phyloP scores from a whole-genome alignment of 2,329 filamentous ascomycete species.

The Pseudogymnoascus sp. region DNA sequence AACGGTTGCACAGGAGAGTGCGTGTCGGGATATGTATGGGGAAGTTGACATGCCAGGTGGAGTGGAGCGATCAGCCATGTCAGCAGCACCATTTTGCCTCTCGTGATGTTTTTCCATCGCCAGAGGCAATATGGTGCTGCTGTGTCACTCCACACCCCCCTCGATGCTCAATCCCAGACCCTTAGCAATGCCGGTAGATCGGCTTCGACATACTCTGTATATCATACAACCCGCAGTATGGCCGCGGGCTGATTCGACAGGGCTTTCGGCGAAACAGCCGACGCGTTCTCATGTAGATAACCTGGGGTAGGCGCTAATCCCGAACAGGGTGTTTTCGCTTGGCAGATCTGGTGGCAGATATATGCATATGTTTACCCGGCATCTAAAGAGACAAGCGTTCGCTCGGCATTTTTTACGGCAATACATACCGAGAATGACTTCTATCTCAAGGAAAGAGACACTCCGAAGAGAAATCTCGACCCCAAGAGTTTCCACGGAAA shows the following conservation, averaged over 20 bases:
- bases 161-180: neutral
- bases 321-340: neutral
- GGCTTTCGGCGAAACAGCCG: neutral
- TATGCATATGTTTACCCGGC: neutral
- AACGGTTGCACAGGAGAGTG: neutral
- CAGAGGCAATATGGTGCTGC: neutral
- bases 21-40: neutral
- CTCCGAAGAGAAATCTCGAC: neutral
- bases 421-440: neutral
- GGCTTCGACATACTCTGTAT: neutral
- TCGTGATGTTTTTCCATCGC: neutral
- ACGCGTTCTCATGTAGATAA: neutral
- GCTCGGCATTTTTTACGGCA: neutral
- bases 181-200: neutral
- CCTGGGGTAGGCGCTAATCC: neutral
- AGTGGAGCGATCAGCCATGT: neutral
- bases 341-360: slow-evolving; percentile 1
- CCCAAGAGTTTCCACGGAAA: neutral
- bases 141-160: neutral
- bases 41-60: neutral
- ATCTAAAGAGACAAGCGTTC: neutral
- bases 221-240: neutral
- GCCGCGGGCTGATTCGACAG: neutral
- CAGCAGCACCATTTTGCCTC: neutral
- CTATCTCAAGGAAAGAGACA: neutral